Conservation (phyloP, 2,329 filamentous ascomycete genomes). For the Botrytis sinoallii region DNA sequence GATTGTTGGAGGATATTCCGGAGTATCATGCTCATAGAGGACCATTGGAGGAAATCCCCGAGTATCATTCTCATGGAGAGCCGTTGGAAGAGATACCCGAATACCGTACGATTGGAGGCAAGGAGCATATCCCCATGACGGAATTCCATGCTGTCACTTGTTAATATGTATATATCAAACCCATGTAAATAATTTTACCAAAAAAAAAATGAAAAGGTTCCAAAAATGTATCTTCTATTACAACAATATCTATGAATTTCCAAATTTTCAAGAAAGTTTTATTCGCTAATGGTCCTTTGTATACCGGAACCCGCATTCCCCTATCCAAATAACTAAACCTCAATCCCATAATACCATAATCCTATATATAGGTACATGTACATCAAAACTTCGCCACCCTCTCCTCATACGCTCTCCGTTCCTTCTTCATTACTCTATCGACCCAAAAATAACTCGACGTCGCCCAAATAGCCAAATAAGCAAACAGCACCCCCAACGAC, state of each 20-base stretch:
- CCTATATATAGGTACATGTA: not conserved
- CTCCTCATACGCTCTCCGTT: constrained; percentile 21
- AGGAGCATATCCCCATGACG: constrained; percentile 7
- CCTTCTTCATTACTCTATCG: constrained; percentile 23
- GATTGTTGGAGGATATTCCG: not conserved
- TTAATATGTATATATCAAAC: not conserved
- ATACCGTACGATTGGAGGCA: not conserved
- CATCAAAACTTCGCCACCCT: constrained; percentile 2
- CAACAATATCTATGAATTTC: not conserved
- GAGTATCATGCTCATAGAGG: not conserved
- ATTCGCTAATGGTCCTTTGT: not conserved
- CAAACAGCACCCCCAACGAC: constrained; percentile 26
- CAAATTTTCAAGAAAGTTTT: not conserved
- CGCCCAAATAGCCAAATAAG: constrained; percentile 28
- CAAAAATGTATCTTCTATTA: not conserved
- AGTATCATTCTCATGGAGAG: not conserved
- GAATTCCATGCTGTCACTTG: not conserved
- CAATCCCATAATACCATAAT: not conserved
- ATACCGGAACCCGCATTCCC: not conserved
- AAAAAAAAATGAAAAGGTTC: not conserved
- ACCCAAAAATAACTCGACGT: constrained; percentile 23
- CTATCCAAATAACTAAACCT: not conserved
- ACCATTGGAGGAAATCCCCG: not conserved
- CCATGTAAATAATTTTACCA: not conserved
- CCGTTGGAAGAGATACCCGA: not conserved